phyloP scores from a whole-genome alignment of 1,284 basidiomycete species.

The Cryptococcus depauperatus region DNA sequence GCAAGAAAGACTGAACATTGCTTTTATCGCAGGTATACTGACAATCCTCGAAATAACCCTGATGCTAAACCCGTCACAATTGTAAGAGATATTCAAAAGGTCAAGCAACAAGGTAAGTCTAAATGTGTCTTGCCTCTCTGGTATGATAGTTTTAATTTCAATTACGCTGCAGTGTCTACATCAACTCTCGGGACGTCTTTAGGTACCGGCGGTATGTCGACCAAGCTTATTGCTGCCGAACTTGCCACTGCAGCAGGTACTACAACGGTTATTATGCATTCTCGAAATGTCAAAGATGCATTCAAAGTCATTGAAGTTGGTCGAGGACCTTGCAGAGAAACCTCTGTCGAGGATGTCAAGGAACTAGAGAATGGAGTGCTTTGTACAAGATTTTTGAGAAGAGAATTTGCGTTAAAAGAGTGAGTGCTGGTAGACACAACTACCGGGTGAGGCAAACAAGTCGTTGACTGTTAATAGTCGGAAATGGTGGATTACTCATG shows the following conservation, averaged over 20 bases:
- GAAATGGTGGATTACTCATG: slow-evolving; percentile 93
- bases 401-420: slow-evolving; percentile 67
- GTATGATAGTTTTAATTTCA: not conserved
- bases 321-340: slow-evolving; percentile 26
- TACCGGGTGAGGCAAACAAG: not conserved
- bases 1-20: not conserved
- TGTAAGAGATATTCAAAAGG: slow-evolving; percentile 72
- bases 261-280: slow-evolving; percentile 83
- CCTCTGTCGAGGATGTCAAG: slow-evolving; percentile 19
- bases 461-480: slow-evolving; percentile 46
- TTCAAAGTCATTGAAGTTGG: slow-evolving; percentile 64
- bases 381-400: slow-evolving; percentile 81
- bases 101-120: slow-evolving; percentile 70
- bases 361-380: slow-evolving; percentile 44
- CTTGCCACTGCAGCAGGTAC: slow-evolving; percentile 93
- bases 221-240: slow-evolving; percentile 96
- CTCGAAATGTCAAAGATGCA: slow-evolving; percentile 69
- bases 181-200: slow-evolving; percentile 83
- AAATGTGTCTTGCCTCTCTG: too few relatives aligned
- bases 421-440: slow-evolving; percentile 28
- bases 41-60: slow-evolving; percentile 87
- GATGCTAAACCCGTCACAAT: slow-evolving; percentile 69
- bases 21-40: slow-evolving; percentile 58
- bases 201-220: slow-evolving; percentile 98
- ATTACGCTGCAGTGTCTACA: slow-evolving; percentile 59